These are phyloP conservation scores for Elaeagnus macrophylla DNA, from an alignment of 306 rosid genomes.

Conservation along the genomic window DNA sequence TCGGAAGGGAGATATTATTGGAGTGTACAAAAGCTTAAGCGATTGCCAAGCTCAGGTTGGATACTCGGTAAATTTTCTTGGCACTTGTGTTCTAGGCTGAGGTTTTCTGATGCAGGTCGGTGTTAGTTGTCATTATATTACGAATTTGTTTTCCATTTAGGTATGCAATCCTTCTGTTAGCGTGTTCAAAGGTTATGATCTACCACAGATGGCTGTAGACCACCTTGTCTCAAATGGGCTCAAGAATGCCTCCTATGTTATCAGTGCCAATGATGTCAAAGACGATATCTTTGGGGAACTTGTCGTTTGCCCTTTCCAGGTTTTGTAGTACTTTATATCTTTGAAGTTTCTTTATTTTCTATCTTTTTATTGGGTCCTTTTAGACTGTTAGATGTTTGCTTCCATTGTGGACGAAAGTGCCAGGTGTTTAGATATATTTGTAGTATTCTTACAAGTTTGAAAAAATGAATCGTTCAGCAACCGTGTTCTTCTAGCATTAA, in stretches of 20 bases:
- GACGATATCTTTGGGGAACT: slow-evolving; percentile 52
- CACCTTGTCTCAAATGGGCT: slow-evolving; percentile 62
- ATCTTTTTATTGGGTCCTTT: background rate
- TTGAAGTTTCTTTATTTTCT: too few relatives aligned
- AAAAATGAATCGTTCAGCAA: slow-evolving; percentile 38
- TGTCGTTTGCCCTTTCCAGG: slow-evolving; percentile 63
- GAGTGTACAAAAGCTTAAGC: slow-evolving; percentile 51
- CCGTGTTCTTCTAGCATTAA: slow-evolving; percentile 35
- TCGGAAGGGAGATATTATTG: slow-evolving; percentile 63
- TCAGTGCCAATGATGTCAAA: slow-evolving; percentile 42
- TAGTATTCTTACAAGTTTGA: background rate
- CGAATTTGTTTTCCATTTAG: slow-evolving; percentile 26
- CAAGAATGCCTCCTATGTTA: slow-evolving; percentile 50
- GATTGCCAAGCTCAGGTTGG: slow-evolving; percentile 48
- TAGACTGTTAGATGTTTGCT: background rate
- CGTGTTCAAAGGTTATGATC: slow-evolving; percentile 57
- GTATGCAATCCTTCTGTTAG: slow-evolving; percentile 36
- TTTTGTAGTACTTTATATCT: slow-evolving; percentile 12
- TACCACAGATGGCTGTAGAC: slow-evolving; percentile 52
- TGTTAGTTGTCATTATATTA: background rate
- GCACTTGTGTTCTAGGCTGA: background rate
- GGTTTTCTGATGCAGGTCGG: background rate
- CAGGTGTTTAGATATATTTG: background rate
- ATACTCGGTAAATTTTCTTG: slow-evolving; percentile 31
- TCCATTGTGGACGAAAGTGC: background rate